Base-by-base conservation (phyloP, 352 stramenopile species). In the Phytopythium cucurbitacearum region DNA sequence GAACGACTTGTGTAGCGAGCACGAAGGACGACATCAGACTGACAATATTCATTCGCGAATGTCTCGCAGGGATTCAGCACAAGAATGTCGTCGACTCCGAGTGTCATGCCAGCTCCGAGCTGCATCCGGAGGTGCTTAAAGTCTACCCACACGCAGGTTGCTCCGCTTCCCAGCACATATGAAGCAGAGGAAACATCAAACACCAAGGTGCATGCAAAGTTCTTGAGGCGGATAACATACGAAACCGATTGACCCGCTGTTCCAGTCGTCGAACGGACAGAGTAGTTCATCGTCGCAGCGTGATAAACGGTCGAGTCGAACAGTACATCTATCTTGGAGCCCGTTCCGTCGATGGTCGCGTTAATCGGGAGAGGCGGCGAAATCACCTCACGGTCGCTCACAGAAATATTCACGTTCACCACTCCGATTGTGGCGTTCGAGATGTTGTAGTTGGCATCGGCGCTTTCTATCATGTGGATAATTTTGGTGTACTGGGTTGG, bases 281-380 rank as follows among this genome's bases (percentile, higher is more conserved):
- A 62, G 6, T 87, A 59, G 7, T 61, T 44, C 81, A 92, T 92
- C 0, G 81, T 76, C 7, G 71, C 75, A 0, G 71, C 76, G 39
- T 90, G 81, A 48, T 73, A 92, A 7, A 92, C 79, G 0, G 46
- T 62, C 8, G 78, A 89, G 62, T 89, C 79, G 11, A 92, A 90
- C 1, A 47, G 51, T 15, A 89, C 54, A n/a, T 73, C 52, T 7
- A 92, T 49, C 7, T 75, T 80, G 0, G 80, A 68, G 8, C 79
- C 79, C 0, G 77, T 71, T 7, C 50, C 52, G 33, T 89, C 81
- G 45, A 92, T 83, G 3, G 66, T 60, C 0, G 81, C 72, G 3
- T 62, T 57, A 3, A 78, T 16, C 0, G 75, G 81, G 0, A 89
- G 40, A 0, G 81, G 81, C 10, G 81, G 81, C 6, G 81, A 51